A percentile compares a stretch with the other conserved stretches of the same genome.
Conservation (phyloP, 805 yeast species). For the Yarrowia sp. region DNA sequence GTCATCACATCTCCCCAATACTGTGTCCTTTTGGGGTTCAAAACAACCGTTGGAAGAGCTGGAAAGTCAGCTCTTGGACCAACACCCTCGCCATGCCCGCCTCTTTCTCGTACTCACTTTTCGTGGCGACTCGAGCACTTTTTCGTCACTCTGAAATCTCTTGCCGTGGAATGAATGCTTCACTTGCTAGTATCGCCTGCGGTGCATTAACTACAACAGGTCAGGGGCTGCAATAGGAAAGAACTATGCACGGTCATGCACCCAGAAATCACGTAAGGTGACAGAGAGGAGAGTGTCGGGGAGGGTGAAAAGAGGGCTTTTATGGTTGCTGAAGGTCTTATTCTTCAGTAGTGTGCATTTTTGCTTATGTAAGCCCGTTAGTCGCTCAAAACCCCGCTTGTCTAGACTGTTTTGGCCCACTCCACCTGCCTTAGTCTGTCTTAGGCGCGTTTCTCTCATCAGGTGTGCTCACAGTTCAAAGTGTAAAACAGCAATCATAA, state of each 20-base stretch:
- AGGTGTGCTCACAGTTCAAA: neutral
- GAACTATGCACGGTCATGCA: slow-evolving; percentile 18
- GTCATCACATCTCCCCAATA: too few relatives aligned
- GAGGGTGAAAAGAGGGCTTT: neutral
- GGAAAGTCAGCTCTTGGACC: too few relatives aligned
- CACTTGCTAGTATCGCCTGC: slow-evolving; percentile 16
- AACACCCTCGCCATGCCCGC: too few relatives aligned
- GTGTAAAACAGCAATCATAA: slow-evolving; percentile 14
- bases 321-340: neutral
- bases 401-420: too few relatives aligned
- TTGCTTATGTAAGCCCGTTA: too few relatives aligned
- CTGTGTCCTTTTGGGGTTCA: too few relatives aligned
- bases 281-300: neutral
- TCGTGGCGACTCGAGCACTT: slow-evolving; percentile 12
- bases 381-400: too few relatives aligned
- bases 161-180: slow-evolving; percentile 2
- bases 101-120: slow-evolving; percentile 6
- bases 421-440: neutral
- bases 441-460: slow-evolving; percentile 6
- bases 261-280: neutral
- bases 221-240: slow-evolving; percentile 30
- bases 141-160: neutral
- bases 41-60: too few relatives aligned
- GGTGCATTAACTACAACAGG: slow-evolving; percentile 10
- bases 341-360: too few relatives aligned